A percentile compares a stretch with the other conserved stretches of the same genome.
Evolutionary conservation across 768 basidiomycete genomes (phyloP).

Genomic region (Nidula microcarpa): DNA sequence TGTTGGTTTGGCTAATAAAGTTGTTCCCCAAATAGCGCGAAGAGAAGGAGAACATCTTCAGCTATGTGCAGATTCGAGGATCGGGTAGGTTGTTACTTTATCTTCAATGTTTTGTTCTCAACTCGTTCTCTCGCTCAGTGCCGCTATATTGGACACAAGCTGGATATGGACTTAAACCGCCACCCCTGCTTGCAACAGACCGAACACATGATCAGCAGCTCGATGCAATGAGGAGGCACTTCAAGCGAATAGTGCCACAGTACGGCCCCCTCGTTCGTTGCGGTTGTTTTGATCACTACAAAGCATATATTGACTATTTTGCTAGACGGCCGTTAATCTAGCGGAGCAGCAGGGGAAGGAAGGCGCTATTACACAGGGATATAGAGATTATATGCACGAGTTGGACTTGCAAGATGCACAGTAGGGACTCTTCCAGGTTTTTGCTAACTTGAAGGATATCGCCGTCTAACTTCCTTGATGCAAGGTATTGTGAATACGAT

Average conservation of each 20-base stretch:
- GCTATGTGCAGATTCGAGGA: constrained; percentile 88
- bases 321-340: constrained; percentile 80
- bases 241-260: constrained; percentile 54
- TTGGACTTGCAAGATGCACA: constrained; percentile 50
- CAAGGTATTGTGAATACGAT: constrained; percentile 83
- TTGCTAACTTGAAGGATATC: background rate
- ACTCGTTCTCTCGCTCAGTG: constrained; percentile 41
- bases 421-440: constrained; percentile 31
- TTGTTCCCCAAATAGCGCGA: constrained; percentile 52
- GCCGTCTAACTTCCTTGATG: constrained; percentile 1
- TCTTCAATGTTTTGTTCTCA: constrained; percentile 1
- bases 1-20: background rate
- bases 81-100: constrained; percentile 58
- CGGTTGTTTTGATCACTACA: background rate
- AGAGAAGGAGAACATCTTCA: constrained; percentile 72
- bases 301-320: background rate
- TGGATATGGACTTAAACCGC: constrained; percentile 84
- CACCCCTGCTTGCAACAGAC: constrained; percentile 73
- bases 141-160: constrained; percentile 93
- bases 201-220: constrained; percentile 70
- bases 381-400: constrained; percentile 63
- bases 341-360: constrained; percentile 93
- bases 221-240: constrained; percentile 70
- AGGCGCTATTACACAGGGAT: constrained; percentile 72
- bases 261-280: constrained; percentile 77